Conservation (phyloP, 2,329 filamentous ascomycete genomes). For the Neobulgaria alba region DNA sequence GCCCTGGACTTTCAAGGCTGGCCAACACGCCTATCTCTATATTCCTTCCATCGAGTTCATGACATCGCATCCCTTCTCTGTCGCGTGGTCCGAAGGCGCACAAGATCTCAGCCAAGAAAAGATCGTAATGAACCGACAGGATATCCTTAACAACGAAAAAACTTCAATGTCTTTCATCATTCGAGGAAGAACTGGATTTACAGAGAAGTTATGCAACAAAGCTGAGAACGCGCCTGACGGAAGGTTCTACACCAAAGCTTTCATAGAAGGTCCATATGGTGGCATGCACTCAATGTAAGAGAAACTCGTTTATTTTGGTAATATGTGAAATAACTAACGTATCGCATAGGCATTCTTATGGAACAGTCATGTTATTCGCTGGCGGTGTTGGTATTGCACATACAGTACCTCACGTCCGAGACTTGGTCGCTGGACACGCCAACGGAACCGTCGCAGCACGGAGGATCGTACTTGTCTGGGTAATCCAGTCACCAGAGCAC, state of each 20-base stretch:
- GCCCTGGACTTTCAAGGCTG: slow-evolving; percentile 67
- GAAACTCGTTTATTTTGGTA: neutral
- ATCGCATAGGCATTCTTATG: slow-evolving; percentile 60
- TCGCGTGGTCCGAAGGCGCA: slow-evolving; percentile 67
- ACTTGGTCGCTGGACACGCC: slow-evolving; percentile 60
- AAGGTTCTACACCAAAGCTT: slow-evolving; percentile 53
- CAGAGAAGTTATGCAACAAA: slow-evolving; percentile 58
- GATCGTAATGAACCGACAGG: slow-evolving; percentile 50
- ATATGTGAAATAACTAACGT: slow-evolving; percentile 25
- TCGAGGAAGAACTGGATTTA: slow-evolving; percentile 66
- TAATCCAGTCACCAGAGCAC: slow-evolving; percentile 70
- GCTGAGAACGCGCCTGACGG: slow-evolving; percentile 54
- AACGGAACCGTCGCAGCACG: slow-evolving; percentile 63
- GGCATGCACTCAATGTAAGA: slow-evolving; percentile 43
- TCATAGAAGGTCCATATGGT: slow-evolving; percentile 71
- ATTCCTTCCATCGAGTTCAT: slow-evolving; percentile 62
- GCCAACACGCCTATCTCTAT: slow-evolving; percentile 74
- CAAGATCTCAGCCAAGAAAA: slow-evolving; percentile 43
- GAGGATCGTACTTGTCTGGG: slow-evolving; percentile 69
- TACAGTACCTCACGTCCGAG: slow-evolving; percentile 65
- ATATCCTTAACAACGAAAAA: slow-evolving; percentile 51
- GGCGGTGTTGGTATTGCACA: slow-evolving; percentile 77
- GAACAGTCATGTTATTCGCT: slow-evolving; percentile 70
- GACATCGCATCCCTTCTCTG: slow-evolving; percentile 73
- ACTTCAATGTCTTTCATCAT: slow-evolving; percentile 63